A percentile compares a stretch with the other conserved stretches of the same genome.
Evolutionary conservation across 2,329 filamentous ascomycete species (phyloP).

Genomic region (Colletotrichum sp.): DNA sequence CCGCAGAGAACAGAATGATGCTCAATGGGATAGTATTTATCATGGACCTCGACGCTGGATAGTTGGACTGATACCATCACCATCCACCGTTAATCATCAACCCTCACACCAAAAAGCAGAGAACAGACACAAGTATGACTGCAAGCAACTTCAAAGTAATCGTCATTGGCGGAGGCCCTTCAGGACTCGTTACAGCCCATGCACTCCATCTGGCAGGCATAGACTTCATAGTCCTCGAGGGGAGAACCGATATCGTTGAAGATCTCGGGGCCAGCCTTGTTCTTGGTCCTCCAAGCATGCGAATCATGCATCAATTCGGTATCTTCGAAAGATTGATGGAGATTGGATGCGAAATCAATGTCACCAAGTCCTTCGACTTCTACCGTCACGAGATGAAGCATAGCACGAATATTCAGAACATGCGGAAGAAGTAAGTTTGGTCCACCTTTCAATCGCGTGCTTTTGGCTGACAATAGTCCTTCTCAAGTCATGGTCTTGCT

Average conservation of each 20-base stretch:
- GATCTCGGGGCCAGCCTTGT: conserved; percentile 32
- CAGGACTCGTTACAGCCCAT: conserved; percentile 33
- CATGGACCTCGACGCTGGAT: accelerated
- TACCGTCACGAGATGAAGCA: neutral
- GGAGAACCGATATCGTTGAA: conserved; percentile 26
- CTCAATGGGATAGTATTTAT: neutral
- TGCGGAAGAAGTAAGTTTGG: neutral
- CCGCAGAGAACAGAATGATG: neutral
- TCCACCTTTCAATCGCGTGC: neutral
- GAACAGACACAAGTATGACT: conserved; percentile 28
- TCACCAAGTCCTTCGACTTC: neutral
- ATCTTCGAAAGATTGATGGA: conserved; percentile 15
- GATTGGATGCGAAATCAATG: neutral
- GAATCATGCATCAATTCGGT: conserved; percentile 35
- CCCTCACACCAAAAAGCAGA: neutral
- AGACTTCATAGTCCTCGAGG: conserved; percentile 38
- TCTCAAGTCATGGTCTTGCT: conserved; percentile 27
- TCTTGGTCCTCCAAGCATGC: conserved; percentile 28
- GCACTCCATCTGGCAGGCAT: conserved; percentile 34
- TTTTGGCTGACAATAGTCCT: neutral
- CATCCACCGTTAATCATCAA: neutral
- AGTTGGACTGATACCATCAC: neutral
- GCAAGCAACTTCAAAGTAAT: conserved; percentile 28
- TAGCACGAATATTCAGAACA: neutral
- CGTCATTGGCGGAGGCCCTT: conserved; percentile 34